A percentile compares a stretch with the other conserved stretches of the same genome.
Evolutionary conservation across 208 protist species (phyloP).

Genomic region (Leishmania turanica): DNA sequence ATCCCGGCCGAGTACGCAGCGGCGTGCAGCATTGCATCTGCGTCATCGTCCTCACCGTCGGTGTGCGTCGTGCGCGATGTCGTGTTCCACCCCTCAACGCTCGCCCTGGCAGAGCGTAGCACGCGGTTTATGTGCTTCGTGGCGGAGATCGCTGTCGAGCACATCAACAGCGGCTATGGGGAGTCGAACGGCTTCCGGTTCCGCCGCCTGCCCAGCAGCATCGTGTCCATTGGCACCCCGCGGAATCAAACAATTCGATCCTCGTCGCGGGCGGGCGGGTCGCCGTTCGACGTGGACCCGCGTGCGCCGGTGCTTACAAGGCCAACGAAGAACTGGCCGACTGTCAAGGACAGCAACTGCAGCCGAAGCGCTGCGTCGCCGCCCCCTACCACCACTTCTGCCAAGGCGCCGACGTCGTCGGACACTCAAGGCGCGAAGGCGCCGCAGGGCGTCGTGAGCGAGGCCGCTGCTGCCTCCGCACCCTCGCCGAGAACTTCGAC

Average conservation of each 20-base stretch:
- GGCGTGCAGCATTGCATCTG: not conserved
- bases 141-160: conserved; percentile 92
- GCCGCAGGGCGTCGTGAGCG: not conserved
- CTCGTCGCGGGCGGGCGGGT: conserved; percentile 20
- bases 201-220: conserved; percentile 50
- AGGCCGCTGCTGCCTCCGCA: not conserved
- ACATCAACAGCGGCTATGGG: conserved; percentile 87
- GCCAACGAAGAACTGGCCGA: conserved; percentile 47
- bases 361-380: not conserved
- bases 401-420: not conserved
- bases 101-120: conserved; percentile 74
- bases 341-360: not conserved
- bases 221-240: conserved; percentile 67
- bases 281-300: conserved; percentile 53
- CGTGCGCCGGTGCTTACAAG: conserved; percentile 49
- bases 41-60: not conserved
- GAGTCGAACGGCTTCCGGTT: conserved; percentile 82
- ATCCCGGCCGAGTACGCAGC: conserved; percentile 22
- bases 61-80: conserved; percentile 82
- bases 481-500: conserved; percentile 1
- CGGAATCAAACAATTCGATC: conserved; percentile 86
- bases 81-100: conserved; percentile 84
- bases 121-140: conserved; percentile 88
- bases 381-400: not conserved
- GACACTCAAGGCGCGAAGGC: not conserved